phyloP scores from a whole-genome alignment of 768 basidiomycete species.

The Lactifluus piperatus region DNA sequence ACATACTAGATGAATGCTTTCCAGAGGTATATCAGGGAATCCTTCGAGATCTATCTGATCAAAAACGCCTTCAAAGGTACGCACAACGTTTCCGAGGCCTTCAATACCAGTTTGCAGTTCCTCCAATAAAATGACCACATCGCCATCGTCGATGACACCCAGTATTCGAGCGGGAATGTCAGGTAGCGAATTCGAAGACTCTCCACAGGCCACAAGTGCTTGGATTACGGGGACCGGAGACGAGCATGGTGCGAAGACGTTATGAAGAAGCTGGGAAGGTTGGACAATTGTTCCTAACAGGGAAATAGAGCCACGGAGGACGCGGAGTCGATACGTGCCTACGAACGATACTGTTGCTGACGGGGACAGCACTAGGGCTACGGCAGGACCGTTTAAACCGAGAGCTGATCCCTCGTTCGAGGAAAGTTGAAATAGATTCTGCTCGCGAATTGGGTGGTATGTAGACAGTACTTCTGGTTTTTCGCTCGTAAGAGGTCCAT shows the following conservation, averaged over 20 bases:
- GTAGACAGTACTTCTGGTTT: slow-evolving; percentile 34
- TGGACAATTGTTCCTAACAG: slow-evolving; percentile 47
- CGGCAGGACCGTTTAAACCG: slow-evolving; percentile 25
- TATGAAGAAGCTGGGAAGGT: slow-evolving; percentile 35
- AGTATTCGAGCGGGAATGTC: slow-evolving; percentile 18
- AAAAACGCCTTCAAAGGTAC: slow-evolving; percentile 56
- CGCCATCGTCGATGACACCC: slow-evolving; percentile 9
- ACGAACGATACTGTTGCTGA: slow-evolving; percentile 55
- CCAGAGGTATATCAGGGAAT: slow-evolving; percentile 36
- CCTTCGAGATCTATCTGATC: slow-evolving; percentile 40
- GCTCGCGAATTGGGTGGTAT: slow-evolving; percentile 36
- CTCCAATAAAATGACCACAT: slow-evolving; percentile 47
- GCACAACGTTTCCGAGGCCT: slow-evolving; percentile 53
- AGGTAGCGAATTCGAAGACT: slow-evolving; percentile 3
- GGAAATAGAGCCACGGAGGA: slow-evolving; percentile 53
- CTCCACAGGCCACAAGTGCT: slow-evolving; percentile 21
- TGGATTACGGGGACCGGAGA: slow-evolving; percentile 61
- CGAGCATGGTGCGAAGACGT: slow-evolving; percentile 68
- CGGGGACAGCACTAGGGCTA: slow-evolving; percentile 37
- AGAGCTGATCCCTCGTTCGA: slow-evolving; percentile 31
- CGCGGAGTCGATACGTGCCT: slow-evolving; percentile 52
- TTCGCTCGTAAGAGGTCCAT: slow-evolving; percentile 2
- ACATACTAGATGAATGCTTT: slow-evolving; percentile 42
- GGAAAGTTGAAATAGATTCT: slow-evolving; percentile 41
- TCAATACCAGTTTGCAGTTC: slow-evolving; percentile 53